Percentiles rank a stretch among this genome's conserved stretches.
phyloP scores from a whole-genome alignment of 1,284 basidiomycete species.

The Sanguinoderma infundibulare region DNA sequence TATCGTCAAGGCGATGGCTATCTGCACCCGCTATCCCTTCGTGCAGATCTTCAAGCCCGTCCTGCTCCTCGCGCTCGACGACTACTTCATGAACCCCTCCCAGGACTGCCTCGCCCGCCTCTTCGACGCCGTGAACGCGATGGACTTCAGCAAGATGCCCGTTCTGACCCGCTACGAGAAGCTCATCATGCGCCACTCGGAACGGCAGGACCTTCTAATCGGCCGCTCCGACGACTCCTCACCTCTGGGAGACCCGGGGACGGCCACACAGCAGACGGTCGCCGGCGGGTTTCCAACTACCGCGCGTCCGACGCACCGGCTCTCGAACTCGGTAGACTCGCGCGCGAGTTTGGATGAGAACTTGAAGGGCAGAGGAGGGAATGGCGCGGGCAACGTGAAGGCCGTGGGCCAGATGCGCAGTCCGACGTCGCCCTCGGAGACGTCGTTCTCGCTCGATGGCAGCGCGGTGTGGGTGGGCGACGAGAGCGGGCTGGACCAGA shows the following conservation, averaged over 20 bases:
- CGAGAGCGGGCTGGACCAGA: conserved; percentile 53
- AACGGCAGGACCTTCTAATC: conserved; percentile 90
- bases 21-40: conserved; percentile 94
- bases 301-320: conserved; percentile 43
- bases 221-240: conserved; percentile 68
- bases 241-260: conserved; percentile 20
- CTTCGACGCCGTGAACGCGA: conserved; percentile 92
- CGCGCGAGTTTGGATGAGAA: conserved; percentile 71
- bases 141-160: conserved; percentile 86
- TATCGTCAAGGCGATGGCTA: conserved; percentile 94
- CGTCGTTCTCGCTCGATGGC: conserved; percentile 73
- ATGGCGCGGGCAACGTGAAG: conserved; percentile 45
- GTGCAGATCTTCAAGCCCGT: conserved; percentile 99
- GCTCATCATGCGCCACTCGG: conserved; percentile 86
- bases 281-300: conserved; percentile 4
- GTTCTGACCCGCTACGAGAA: conserved; percentile 82
- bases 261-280: conserved; percentile 25
- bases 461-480: conserved; percentile 82
- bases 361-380: conserved; percentile 12
- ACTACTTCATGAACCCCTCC: conserved; percentile 90
- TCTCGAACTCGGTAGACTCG: conserved; percentile 62
- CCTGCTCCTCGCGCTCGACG: conserved; percentile 91
- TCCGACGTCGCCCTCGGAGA: conserved; percentile 64
- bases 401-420: conserved; percentile 34
- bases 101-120: conserved; percentile 87